A percentile compares a stretch with the other conserved stretches of the same genome.
These are phyloP conservation scores for Nitzschia sp. DNA, from an alignment of 108 stramenopile species.

Conservation along the genomic window DNA sequence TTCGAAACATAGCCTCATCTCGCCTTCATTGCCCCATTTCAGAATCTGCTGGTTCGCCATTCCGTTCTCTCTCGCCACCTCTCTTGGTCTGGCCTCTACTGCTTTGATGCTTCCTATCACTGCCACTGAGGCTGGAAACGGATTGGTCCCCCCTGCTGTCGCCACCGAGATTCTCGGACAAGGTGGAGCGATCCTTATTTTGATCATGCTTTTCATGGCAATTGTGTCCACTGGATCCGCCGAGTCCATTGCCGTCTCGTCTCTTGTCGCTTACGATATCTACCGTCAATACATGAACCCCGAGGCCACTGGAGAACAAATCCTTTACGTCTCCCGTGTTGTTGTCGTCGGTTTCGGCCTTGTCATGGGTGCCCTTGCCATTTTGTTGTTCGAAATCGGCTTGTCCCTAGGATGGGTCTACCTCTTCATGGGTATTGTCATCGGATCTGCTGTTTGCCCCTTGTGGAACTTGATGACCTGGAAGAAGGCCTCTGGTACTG, in stretches of 20 bases:
- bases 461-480: conserved; percentile 90
- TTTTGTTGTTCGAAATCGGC: conserved; percentile 54
- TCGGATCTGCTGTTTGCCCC: conserved; percentile 91
- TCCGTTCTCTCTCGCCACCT: conserved; percentile 91
- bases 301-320: conserved; percentile 85
- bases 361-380: conserved; percentile 79
- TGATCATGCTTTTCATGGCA: conserved; percentile 96
- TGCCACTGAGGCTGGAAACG: conserved; percentile 74
- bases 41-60: conserved; percentile 92
- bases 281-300: conserved; percentile 92
- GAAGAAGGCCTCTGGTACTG: conserved; percentile 83
- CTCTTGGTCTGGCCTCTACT: conserved; percentile 82
- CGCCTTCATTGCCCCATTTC: not conserved
- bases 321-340: conserved; percentile 77
- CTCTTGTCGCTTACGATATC: conserved; percentile 89
- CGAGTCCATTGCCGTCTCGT: conserved; percentile 92
- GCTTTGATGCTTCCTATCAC: conserved; percentile 92
- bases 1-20: not conserved
- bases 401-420: conserved; percentile 94
- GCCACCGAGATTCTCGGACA: conserved; percentile 79
- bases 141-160: conserved; percentile 93
- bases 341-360: conserved; percentile 83
- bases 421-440: conserved; percentile 91
- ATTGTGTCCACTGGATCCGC: conserved; percentile 92
- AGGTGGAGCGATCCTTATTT: conserved; percentile 73